Conservation (phyloP, 495 filamentous ascomycete species). For the Elasticomyces elasticus region DNA sequence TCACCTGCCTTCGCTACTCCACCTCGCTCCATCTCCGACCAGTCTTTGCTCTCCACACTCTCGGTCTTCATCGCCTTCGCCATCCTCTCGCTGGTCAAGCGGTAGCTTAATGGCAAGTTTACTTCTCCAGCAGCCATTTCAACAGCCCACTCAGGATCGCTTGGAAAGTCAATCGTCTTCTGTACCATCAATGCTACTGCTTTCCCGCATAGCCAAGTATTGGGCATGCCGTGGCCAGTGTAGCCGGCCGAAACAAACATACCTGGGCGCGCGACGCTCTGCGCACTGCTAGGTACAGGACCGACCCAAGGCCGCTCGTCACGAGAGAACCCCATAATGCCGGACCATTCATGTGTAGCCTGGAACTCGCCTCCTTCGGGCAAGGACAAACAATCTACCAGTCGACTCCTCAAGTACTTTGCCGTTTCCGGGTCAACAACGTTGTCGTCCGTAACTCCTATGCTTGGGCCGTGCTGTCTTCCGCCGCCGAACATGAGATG, state of each 20-base stretch:
- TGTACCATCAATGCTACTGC: conserved; percentile 56
- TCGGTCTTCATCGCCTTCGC: conserved; percentile 17
- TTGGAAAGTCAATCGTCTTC: conserved; percentile 19
- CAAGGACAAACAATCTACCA: conserved; percentile 34
- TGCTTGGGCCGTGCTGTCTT: conserved; percentile 41
- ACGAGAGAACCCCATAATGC: conserved; percentile 68
- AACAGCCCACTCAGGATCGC: neutral
- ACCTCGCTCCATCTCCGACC: conserved; percentile 15
- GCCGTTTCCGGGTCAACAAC: conserved; percentile 44
- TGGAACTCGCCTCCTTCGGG: conserved; percentile 36
- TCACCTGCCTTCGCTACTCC: neutral
- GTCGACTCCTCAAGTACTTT: conserved; percentile 39
- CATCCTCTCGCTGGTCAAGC: conserved; percentile 29
- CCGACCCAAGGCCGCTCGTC: conserved; percentile 64
- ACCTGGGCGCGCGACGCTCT: neutral
- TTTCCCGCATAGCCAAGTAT: conserved; percentile 57
- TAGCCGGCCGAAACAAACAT: conserved; percentile 32
- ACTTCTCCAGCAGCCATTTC: conserved; percentile 14
- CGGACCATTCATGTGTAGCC: conserved; percentile 63
- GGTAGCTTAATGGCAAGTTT: conserved; percentile 26
- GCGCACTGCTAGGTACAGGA: conserved; percentile 34
- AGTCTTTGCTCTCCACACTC: conserved; percentile 10
- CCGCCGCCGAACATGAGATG: conserved; percentile 62
- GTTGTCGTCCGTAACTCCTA: conserved; percentile 49
- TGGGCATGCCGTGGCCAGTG: conserved; percentile 74